A percentile compares a stretch with the other conserved stretches of the same genome.
These are phyloP conservation scores for Oldenlandia corymbosa DNA, from an alignment of 257 asterid species.

Conservation along the genomic window DNA sequence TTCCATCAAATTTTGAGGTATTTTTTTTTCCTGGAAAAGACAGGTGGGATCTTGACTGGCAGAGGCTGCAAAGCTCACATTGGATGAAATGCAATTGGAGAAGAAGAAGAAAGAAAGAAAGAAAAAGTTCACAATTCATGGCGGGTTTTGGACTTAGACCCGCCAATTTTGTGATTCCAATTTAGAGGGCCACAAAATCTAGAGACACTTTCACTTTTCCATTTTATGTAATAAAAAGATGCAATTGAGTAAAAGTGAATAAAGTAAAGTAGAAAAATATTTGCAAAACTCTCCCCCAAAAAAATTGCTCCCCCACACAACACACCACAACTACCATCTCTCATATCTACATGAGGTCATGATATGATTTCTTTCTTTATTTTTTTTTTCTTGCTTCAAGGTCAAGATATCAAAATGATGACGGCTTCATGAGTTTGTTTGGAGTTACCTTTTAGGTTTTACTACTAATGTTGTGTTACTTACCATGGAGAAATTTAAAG, in stretches of 20 bases:
- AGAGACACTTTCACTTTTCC: conserved; percentile 33
- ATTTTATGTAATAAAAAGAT: conserved; percentile 35
- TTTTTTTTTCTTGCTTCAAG: conserved; percentile 47
- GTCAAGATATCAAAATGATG: conserved; percentile 40
- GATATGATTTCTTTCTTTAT: too few relatives aligned
- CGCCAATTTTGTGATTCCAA: conserved; percentile 43
- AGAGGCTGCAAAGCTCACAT: background rate
- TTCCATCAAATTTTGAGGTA: too few relatives aligned
- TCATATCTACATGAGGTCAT: too few relatives aligned
- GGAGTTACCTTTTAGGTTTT: too few relatives aligned
- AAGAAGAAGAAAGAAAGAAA: too few relatives aligned
- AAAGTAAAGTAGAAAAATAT: conserved; percentile 15
- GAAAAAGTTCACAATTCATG: too few relatives aligned
- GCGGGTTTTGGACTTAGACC: too few relatives aligned
- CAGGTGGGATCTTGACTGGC: conserved; percentile 12
- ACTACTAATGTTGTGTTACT: too few relatives aligned
- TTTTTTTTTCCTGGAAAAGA: too few relatives aligned
- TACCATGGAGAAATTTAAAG: too few relatives aligned
- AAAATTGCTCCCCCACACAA: conserved; percentile 10
- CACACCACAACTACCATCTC: conserved; percentile 5
- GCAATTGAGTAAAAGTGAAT: conserved; percentile 45
- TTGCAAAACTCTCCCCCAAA: conserved; percentile 13
- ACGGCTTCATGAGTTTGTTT: too few relatives aligned
- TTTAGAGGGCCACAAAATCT: conserved; percentile 36
- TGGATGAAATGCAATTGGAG: too few relatives aligned